Base-by-base conservation (phyloP, 306 rosid species). In the Quillaja saponaria region DNA sequence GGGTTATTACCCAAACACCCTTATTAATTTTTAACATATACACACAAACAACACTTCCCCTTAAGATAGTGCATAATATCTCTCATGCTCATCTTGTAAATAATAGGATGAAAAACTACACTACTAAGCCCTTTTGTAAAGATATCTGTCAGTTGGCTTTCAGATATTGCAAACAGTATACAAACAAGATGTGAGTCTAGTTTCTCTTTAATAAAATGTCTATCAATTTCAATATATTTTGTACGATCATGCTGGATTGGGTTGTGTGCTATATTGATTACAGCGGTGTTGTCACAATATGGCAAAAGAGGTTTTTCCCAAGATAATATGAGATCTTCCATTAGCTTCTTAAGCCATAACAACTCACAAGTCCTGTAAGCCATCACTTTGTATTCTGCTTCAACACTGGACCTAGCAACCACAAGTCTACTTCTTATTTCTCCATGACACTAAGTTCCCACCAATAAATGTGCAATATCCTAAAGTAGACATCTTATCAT, bases 101-200 rank as follows among this genome's bases (percentile, higher is more conserved):
- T 4, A 25, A n/a, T 25, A 4, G 31, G 4, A 2, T 25, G 31
- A 4, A 25, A 25, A 25, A 25, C 31, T 1, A 25, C 1, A 14
- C 6, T 45, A 4, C 13, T 7, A 13, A 45, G 9, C 2, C 49
- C 7, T 7, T 14, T 44, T n/a, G 6, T 44, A 5, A 44, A 44
- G 5, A 45, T 45, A 16, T 12, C 16, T 17, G 7, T 17, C 5
- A 5, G 18, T 4, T 45, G 49, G n/a, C 16, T 17, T 13, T 17
- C 5, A 5, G 18, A 6, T 7, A 1, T 45, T 6, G 13, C 19
- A n/a, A 13, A 45, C 1, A 2, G 18, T n/a, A 8, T 45, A 14
- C 8, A 45, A 3, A 3, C 13, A 4, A 13, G 0, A 0, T 11
- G 1, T 2, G 1, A 0, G 10, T 11, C 1, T 14, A n/a, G n/a